Evolutionary conservation across 192 early-diverging fungal genomes (phyloP).

Genomic region (Martensiomyces pterosporus): DNA sequence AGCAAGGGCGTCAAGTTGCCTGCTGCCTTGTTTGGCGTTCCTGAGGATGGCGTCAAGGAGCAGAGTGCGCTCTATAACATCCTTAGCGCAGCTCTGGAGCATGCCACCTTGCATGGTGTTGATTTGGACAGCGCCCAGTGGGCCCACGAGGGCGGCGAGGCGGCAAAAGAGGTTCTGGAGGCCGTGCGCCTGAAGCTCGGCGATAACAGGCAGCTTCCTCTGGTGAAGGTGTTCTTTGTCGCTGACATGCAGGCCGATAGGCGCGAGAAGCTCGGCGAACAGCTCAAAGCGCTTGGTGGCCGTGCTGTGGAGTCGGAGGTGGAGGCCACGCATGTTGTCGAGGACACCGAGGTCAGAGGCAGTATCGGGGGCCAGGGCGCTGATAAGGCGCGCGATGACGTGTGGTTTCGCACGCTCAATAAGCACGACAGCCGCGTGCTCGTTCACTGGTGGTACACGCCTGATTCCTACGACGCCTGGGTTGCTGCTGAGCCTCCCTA

Average conservation of each 20-base stretch:
- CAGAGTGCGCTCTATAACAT: conserved; percentile 31
- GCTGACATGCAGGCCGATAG: conserved; percentile 13
- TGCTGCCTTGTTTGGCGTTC: conserved; percentile 25
- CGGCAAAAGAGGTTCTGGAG: conserved; percentile 16
- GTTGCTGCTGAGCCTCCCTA: conserved; percentile 58
- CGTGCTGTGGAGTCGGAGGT: conserved; percentile 13
- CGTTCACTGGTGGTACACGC: conserved; percentile 79
- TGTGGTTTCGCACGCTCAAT: conserved; percentile 48
- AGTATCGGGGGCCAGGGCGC: not conserved
- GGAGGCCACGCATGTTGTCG: conserved; percentile 32
- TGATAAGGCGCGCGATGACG: conserved; percentile 17
- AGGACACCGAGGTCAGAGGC: conserved; percentile 11
- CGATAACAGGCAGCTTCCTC: conserved; percentile 34
- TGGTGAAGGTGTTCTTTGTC: conserved; percentile 22
- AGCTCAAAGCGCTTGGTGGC: conserved; percentile 22
- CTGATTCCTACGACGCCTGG: conserved; percentile 78
- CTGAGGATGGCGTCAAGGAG: conserved; percentile 18
- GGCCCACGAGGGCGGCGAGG: conserved; percentile 6
- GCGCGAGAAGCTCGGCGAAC: conserved; percentile 9
- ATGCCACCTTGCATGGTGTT: conserved; percentile 12
- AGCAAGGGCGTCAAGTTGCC: conserved; percentile 24
- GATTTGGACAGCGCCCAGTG: conserved; percentile 11
- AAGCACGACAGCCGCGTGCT: conserved; percentile 54
- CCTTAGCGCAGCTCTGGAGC: conserved; percentile 37
- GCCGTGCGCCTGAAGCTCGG: conserved; percentile 34